Conservation (phyloP, 148 eudicot species). For the Salicornia ramosissima region DNA sequence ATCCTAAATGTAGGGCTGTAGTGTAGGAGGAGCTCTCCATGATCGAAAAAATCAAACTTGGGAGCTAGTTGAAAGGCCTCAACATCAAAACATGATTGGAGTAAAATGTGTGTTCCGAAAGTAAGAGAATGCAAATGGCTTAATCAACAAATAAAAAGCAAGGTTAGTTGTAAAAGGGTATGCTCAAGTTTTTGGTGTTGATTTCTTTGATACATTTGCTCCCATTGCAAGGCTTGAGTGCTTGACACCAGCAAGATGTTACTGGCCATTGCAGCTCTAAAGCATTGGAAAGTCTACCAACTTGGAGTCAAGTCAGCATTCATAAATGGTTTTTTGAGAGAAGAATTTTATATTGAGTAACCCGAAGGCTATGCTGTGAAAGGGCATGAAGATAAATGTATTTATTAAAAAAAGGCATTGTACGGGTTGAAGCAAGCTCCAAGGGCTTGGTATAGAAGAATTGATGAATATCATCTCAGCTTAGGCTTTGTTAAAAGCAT, state of each 20-base stretch:
- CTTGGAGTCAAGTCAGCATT: slow-evolving; percentile 16
- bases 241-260: slow-evolving; percentile 7
- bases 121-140: slow-evolving; percentile 15
- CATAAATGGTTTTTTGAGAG: slow-evolving; percentile 3
- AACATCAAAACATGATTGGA: slow-evolving; percentile 11
- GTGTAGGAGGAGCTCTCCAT: slow-evolving; percentile 8
- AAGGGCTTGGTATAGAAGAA: slow-evolving; percentile 20
- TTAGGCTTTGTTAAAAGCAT: slow-evolving; percentile 13
- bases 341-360: slow-evolving; percentile 14
- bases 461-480: slow-evolving; percentile 10
- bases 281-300: slow-evolving; percentile 13
- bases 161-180: slow-evolving; percentile 16
- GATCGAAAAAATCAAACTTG: slow-evolving; percentile 22
- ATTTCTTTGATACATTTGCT: slow-evolving; percentile 12
- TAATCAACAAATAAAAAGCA: slow-evolving; percentile 17
- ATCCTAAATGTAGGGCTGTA: slow-evolving; percentile 4
- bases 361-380: slow-evolving; percentile 10
- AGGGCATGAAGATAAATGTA: slow-evolving; percentile 14
- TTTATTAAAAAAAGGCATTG: slow-evolving; percentile 9
- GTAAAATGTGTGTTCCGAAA: slow-evolving; percentile 23
- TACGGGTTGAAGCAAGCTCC: slow-evolving; percentile 26
- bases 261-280: slow-evolving; percentile 14
- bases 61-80: slow-evolving; percentile 16
- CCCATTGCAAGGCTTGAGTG: slow-evolving; percentile 5
- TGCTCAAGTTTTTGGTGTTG: slow-evolving; percentile 17